Evolutionary conservation across 805 yeast genomes (phyloP), one percentile per base, ranked within the genome.

Genomic region (Ogataea siamensis): DNA sequence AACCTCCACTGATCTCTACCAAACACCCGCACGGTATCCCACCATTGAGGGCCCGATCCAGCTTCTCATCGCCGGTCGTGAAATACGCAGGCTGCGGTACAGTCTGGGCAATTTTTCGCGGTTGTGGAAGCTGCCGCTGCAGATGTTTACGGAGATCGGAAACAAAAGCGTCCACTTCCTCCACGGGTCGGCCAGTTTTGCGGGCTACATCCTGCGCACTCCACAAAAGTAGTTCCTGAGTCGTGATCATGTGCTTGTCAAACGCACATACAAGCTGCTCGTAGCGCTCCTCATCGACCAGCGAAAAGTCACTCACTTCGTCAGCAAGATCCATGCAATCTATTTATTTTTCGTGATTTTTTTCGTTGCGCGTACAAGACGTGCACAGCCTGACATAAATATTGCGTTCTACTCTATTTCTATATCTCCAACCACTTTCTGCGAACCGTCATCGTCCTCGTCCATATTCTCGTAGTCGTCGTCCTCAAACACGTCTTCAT

Each of bases 1-100:
- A 78, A 17, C 82, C 83, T 0, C 98, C 98, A 49, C 78, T 80
- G 3, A 91, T 56, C 62, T 89, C 98, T 0, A 88, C 80, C 2
- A 83, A 55, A 16, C 69, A 60, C 3, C 80, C 75, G 3, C 73
- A 56, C 2, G 64, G 70, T 4, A 83, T 64, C 0, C 89, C 91
- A 15, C 63, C 61, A 26, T 68, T 65, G 5, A 83, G 54, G 0
- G 64, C 41, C 7, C 47, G 51, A 52, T 83, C 89, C 1, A 83
- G 45, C 5, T 45, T 49, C 1, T 53, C 55, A 51, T 73, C 79
- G 0, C 85, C 85, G 0, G 81, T 68, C 6, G 83, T 70, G 52
- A 78, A 70, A 7, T 11, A 17, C 2, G 36, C 16, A 7, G 12
- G 18, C 12, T 28, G 23, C 5, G 9, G 14, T 4, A 27, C 11